Evolutionary conservation across 768 basidiomycete genomes (phyloP).

Genomic region (Russula lepida): DNA sequence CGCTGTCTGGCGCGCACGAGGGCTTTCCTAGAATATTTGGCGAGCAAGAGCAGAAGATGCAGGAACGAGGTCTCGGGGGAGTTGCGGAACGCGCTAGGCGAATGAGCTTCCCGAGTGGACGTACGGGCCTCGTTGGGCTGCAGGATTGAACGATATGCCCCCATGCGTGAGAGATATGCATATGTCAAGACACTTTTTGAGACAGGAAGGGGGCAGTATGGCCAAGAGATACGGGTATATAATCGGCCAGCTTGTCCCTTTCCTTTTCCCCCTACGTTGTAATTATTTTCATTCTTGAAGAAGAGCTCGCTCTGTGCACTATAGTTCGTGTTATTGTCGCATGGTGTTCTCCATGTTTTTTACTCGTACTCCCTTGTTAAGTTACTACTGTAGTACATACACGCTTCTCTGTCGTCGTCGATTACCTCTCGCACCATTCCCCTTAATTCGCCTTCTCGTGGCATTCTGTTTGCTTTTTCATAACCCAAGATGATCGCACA

Average conservation of each 20-base stretch:
- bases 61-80: not conserved
- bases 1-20: not conserved
- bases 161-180: not conserved
- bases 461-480: not conserved
- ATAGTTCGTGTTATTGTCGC: not conserved
- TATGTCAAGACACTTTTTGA: not conserved
- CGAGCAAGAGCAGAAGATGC: not conserved
- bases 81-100: constrained; percentile 17
- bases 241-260: not conserved
- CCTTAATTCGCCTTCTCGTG: not conserved
- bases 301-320: not conserved
- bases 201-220: not conserved
- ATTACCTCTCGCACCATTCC: not conserved
- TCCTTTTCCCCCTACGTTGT: not conserved
- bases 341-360: not conserved
- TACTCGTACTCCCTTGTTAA: not conserved
- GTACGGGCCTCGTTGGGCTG: constrained; percentile 1
- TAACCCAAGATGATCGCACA: not conserved
- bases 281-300: not conserved
- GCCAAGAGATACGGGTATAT: not conserved
- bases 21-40: not conserved
- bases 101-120: constrained; percentile 20
- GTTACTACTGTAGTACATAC: not conserved
- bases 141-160: not conserved
- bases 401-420: not conserved